Conservation (phyloP, 2,329 filamentous ascomycete species). For the Bipolaris bicolor region DNA sequence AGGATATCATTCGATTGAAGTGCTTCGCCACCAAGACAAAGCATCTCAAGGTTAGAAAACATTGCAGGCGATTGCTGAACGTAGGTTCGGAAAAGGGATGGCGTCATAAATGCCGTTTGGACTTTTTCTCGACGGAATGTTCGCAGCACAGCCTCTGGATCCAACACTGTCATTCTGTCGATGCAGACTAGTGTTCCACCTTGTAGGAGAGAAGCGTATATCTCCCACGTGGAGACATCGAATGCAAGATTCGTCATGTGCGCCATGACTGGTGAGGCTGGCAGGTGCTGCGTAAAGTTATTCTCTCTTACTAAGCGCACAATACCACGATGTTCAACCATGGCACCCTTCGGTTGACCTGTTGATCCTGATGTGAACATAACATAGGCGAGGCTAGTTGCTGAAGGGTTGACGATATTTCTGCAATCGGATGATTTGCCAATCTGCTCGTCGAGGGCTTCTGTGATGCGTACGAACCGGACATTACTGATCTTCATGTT, state of each 20-base stretch:
- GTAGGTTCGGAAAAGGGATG: not conserved
- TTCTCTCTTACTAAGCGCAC: slow-evolving; percentile 35
- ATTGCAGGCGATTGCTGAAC: not conserved
- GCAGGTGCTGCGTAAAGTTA: slow-evolving; percentile 14
- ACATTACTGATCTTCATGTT: not conserved
- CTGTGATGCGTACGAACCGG: not conserved
- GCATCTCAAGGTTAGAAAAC: not conserved
- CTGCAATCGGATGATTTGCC: slow-evolving; percentile 29
- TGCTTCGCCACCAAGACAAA: slow-evolving; percentile 4
- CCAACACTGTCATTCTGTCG: not conserved
- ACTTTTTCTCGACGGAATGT: not conserved
- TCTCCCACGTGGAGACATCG: slow-evolving; percentile 58
- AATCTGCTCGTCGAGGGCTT: slow-evolving; percentile 46
- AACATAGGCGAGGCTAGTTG: slow-evolving; percentile 59
- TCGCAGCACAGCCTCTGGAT: not conserved
- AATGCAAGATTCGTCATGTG: slow-evolving; percentile 35
- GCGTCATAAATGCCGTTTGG: not conserved
- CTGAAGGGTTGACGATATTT: slow-evolving; percentile 27
- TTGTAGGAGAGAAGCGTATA: slow-evolving; percentile 59
- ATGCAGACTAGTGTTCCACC: slow-evolving; percentile 57
- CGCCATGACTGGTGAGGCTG: slow-evolving; percentile 46
- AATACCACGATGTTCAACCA: slow-evolving; percentile 65
- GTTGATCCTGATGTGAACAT: slow-evolving; percentile 59
- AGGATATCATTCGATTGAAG: slow-evolving; percentile 8
- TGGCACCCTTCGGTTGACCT: slow-evolving; percentile 61